Evolutionary conservation across 2,329 filamentous ascomycete species (phyloP), one percentile per base, ranked within the genome.

Genomic region (Tolypocladium tropicale): DNA sequence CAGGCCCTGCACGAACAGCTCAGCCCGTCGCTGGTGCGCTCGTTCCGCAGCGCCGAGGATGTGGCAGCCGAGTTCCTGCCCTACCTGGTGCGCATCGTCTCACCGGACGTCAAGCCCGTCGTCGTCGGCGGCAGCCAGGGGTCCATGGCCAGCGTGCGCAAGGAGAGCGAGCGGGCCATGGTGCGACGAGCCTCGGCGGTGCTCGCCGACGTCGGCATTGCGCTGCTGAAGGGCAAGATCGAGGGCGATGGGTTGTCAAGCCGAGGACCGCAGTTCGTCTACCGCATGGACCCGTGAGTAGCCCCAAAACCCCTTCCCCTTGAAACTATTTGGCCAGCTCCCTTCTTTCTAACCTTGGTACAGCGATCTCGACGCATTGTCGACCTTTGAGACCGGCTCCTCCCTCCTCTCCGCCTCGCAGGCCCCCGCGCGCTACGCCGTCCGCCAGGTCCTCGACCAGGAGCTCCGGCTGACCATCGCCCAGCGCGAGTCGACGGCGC

Each of bases 391-490:
- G 62, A 90, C 90, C 0, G 81, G 79, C 9, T 73, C 78, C 2
- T 74, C 82, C 4, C 73, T 78, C 4, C 73, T 81, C 4, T 73
- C 81, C 18, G 74, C 78, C 39, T 80, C 82, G 2, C 81, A 83
- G 11, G 84, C 83, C 1, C 90, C 89, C 0, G 90, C 90, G 0
- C 83, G 94, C n/a, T 99, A 90, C 66, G 93, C 93, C 1, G 87
- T 99, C 6, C 85, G 94, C 25, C 93, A 96, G 69, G 92, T 96
- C 10, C 79, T 99, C 1, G 91, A 96, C 65, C 90, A 94, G 68
- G 93, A 97, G 69, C 88, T 93, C 64, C 83, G 83, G 58, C 90
- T 88, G 65, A 86, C 90, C 52, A 80, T 86, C 14, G 74, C 81
- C 33, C 75, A 84, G 36, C 84, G 86, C 16, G 86, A 89, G 53